Percentiles rank a stretch among this genome's conserved stretches.
Evolutionary conservation across 352 stramenopile species (phyloP).

Genomic region (Pythium vanterpoolii): DNA sequence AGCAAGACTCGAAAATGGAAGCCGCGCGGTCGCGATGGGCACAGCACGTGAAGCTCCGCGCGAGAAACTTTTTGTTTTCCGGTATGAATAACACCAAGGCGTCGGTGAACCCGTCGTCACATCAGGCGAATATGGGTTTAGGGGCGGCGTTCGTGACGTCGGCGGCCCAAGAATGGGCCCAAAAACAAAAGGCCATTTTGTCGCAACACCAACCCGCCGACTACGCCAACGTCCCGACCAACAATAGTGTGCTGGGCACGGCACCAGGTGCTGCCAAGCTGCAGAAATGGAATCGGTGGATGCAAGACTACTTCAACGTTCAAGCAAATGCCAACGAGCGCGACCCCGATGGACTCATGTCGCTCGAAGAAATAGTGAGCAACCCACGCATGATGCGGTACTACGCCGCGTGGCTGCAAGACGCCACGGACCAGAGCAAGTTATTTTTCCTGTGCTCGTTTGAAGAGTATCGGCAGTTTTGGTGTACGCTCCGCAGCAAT

Average conservation of each 20-base stretch:
- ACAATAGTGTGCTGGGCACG: constrained; percentile 20
- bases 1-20: constrained; percentile 78
- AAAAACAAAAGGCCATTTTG: constrained; percentile 71
- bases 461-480: constrained; percentile 40
- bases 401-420: constrained; percentile 36
- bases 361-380: constrained; percentile 38
- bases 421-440: constrained; percentile 35
- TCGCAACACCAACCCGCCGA: constrained; percentile 41
- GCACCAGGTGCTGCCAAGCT: constrained; percentile 57
- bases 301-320: constrained; percentile 32
- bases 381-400: constrained; percentile 50
- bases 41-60: constrained; percentile 84
- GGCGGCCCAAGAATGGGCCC: constrained; percentile 63
- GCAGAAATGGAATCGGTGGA: constrained; percentile 62
- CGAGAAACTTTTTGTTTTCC: constrained; percentile 69
- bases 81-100: constrained; percentile 23
- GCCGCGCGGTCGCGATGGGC: constrained; percentile 82
- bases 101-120: constrained; percentile 3
- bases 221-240: constrained; percentile 2
- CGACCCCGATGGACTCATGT: constrained; percentile 24
- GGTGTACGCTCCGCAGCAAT: constrained; percentile 30
- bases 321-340: constrained; percentile 19
- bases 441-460: constrained; percentile 44
- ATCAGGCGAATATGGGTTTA: constrained; percentile 1
- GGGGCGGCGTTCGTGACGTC: constrained; percentile 34